These are phyloP conservation scores for Eucalyptus erythrocorys DNA, from an alignment of 345 rosid genomes.

Conservation along the genomic window DNA sequence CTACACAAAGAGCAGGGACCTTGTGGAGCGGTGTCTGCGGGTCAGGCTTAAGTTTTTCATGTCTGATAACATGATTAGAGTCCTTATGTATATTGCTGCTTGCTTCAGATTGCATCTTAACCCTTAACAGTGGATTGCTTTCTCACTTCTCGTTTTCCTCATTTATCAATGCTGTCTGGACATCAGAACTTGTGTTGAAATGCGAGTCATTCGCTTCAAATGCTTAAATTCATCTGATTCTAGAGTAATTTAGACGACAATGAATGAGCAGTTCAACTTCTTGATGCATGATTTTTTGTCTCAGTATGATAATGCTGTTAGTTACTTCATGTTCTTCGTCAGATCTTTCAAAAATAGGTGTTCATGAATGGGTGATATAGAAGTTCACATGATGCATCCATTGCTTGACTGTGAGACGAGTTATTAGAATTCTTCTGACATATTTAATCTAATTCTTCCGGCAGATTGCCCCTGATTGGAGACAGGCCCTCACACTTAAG, in stretches of 20 bases:
- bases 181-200: background rate
- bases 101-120: background rate
- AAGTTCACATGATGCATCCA: background rate
- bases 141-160: background rate
- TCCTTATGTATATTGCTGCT: background rate
- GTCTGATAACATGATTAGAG: background rate
- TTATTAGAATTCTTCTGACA: background rate
- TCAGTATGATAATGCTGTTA: background rate
- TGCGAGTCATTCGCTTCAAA: background rate
- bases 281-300: background rate
- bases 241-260: background rate
- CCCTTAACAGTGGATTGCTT: background rate
- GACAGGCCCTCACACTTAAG: constrained; percentile 54
- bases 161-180: background rate
- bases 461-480: constrained; percentile 69
- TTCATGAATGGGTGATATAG: background rate
- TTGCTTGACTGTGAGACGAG: background rate
- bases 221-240: background rate
- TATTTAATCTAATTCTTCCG: background rate
- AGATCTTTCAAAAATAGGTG: background rate
- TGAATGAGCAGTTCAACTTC: background rate
- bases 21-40: constrained; percentile 56
- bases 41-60: constrained; percentile 10
- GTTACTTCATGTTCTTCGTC: background rate
- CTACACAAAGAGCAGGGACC: constrained; percentile 61